Evolutionary conservation across 202 grass and related monocot genomes (phyloP), one percentile per base, ranked within the genome.

Genomic region (Schoenoplectus triqueter): DNA sequence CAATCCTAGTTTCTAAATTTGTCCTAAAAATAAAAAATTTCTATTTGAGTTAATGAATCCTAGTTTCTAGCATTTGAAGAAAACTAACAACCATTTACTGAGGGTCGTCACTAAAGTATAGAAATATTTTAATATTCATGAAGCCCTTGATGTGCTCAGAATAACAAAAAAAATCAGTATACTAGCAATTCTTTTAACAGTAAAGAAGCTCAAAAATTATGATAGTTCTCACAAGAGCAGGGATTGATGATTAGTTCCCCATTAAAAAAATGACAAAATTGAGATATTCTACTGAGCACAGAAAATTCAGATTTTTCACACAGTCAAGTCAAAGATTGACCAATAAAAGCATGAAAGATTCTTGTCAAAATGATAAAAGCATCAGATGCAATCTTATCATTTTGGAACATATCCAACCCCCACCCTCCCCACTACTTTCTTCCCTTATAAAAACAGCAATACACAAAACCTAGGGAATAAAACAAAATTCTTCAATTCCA

Each of bases 301-400:
- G 52, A 7, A 78, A 77, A 40, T 31, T 56, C 10, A 7, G 55
- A 78, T 61, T 39, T 7, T 39, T 15, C 55, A 42, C 41, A 78
- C 21, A 60, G 14, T 60, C 2, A 17, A 31, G 74, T 78, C 10
- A 64, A 78, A 66, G 7, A 78, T 7, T 2, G 50, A 77, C 47
- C 49, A 79, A 63, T 13, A 77, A 85, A 73, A 79, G 60, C 10
- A 51, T 78, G 71, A 31, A 50, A 64, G 84, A 85, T 85, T 78
- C 72, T 66, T 67, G 42, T 66, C 56, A 64, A 7, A 60, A 31
- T 85, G 15, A 67, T 66, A 79, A 65, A 66, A 79, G 22, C 62
- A 75, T 56, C 5, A 65, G 20, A 85, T 85, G 40, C 72, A 41
- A 83, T 69, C 81, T 83, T 57, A 83, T 83, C 81, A 57, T 83